Evolutionary conservation across 257 asterid species (phyloP).

Genomic region (Solanum pennellii): DNA sequence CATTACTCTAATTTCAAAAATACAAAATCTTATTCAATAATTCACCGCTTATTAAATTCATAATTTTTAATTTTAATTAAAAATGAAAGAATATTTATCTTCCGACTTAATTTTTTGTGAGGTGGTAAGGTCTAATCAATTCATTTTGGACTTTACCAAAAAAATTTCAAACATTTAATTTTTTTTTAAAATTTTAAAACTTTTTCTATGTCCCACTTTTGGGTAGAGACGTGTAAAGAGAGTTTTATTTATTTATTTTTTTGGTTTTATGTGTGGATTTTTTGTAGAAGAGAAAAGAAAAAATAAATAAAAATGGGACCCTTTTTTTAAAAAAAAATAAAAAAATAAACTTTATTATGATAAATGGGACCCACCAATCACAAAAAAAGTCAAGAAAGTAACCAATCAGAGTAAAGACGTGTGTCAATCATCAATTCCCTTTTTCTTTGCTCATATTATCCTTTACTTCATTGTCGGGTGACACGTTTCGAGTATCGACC

Average conservation of each 20-base stretch:
- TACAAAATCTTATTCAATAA: not conserved
- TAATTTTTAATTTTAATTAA: not conserved
- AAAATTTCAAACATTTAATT: not conserved
- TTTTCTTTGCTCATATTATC: slow-evolving; percentile 32
- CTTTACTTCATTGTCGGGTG: slow-evolving; percentile 52
- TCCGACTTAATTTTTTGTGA: not conserved
- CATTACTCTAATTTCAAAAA: not conserved
- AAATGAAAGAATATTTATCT: not conserved
- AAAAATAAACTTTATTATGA: not conserved
- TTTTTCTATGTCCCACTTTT: slow-evolving; percentile 4
- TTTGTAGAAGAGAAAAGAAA: not conserved
- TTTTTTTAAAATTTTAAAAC: not conserved
- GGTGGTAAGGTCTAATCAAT: slow-evolving; percentile 22
- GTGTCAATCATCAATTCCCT: slow-evolving; percentile 29
- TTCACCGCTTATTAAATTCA: not conserved
- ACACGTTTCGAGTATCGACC: slow-evolving; percentile 32
- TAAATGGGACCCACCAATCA: slow-evolving; percentile 17
- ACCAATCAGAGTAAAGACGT: slow-evolving; percentile 62
- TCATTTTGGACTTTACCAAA: not conserved
- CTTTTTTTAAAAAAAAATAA: not conserved
- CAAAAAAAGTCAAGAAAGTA: slow-evolving; percentile 30
- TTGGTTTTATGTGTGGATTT: slow-evolving; percentile 15
- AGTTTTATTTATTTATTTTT: not conserved
- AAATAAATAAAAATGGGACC: not conserved
- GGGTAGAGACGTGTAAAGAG: slow-evolving; percentile 42